Conservation (phyloP, 2,329 filamentous ascomycete genomes). For the Sphaerulina vaccinii region DNA sequence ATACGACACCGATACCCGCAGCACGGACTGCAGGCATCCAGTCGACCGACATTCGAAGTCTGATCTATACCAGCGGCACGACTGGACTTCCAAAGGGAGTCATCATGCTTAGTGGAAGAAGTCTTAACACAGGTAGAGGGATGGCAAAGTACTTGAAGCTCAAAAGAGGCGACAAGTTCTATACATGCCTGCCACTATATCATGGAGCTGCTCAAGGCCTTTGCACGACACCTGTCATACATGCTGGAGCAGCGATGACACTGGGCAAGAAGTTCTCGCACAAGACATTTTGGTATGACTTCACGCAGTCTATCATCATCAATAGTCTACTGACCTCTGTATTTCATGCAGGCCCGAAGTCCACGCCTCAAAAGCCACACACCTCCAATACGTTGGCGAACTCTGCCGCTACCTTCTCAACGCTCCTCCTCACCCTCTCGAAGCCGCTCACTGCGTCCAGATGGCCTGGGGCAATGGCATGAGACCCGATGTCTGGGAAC, state of each 20-base stretch:
- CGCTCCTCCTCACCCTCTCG: conserved; percentile 62
- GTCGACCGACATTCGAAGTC: conserved; percentile 57
- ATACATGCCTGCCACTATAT: conserved; percentile 74
- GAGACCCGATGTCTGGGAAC: conserved; percentile 78
- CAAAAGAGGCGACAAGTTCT: conserved; percentile 55
- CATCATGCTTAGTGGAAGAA: conserved; percentile 28
- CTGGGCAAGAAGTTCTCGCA: conserved; percentile 79
- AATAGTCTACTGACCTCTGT: neutral
- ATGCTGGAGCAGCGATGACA: conserved; percentile 64
- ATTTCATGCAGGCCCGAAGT: conserved; percentile 54
- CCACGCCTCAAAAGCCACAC: conserved; percentile 64
- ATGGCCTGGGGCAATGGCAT: conserved; percentile 79
- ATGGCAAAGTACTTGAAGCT: conserved; percentile 58
- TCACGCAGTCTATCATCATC: neutral
- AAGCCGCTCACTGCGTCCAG: conserved; percentile 68
- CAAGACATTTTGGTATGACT: conserved; percentile 63
- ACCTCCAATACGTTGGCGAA: conserved; percentile 83
- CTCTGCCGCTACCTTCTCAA: conserved; percentile 77
- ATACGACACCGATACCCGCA: conserved; percentile 29
- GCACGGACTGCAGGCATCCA: conserved; percentile 19
- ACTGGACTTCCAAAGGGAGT: conserved; percentile 48
- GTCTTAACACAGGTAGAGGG: conserved; percentile 56
- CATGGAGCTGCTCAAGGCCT: conserved; percentile 75
- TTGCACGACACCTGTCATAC: conserved; percentile 54
- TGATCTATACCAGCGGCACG: conserved; percentile 83